Percentiles rank a stretch among this genome's conserved stretches.
Evolutionary conservation across 202 grass and related monocot species (phyloP).

Genomic region (Dendrocalamus latiflorus): DNA sequence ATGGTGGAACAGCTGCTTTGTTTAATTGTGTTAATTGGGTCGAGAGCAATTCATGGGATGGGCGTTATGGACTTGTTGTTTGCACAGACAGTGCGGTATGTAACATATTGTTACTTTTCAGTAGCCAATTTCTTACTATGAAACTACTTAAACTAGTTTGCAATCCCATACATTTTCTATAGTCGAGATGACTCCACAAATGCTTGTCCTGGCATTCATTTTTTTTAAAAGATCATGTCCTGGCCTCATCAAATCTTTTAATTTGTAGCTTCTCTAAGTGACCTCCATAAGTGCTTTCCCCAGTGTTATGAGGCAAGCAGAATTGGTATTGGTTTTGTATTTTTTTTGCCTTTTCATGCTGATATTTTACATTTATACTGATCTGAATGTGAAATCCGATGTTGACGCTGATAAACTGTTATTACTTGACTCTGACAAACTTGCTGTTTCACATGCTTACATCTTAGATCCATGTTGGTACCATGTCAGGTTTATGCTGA

Average conservation of each 20-base stretch:
- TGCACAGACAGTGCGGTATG: constrained; percentile 88
- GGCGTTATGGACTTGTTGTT: constrained; percentile 88
- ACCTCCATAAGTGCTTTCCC: neutral
- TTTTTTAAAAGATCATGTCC: neutral
- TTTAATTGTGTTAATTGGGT: constrained; percentile 98
- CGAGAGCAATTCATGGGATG: constrained; percentile 92
- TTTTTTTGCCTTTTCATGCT: neutral
- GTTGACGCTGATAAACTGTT: neutral
- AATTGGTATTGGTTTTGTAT: neutral
- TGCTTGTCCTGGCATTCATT: neutral
- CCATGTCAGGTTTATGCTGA: constrained; percentile 80
- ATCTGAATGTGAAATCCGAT: neutral
- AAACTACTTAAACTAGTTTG: neutral
- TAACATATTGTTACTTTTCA: neutral
- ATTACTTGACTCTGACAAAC: neutral
- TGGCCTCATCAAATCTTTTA: neutral
- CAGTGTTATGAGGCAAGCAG: neutral
- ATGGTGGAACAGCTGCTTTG: constrained; percentile 90
- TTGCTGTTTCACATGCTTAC: neutral
- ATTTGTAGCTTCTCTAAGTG: neutral
- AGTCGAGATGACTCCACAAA: neutral
- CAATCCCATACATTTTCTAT: neutral
- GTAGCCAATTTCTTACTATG: neutral
- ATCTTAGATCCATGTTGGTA: neutral
- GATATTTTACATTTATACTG: neutral